Evolutionary conservation across 495 filamentous ascomycete genomes (phyloP).

Genomic region (Podospora conica): DNA sequence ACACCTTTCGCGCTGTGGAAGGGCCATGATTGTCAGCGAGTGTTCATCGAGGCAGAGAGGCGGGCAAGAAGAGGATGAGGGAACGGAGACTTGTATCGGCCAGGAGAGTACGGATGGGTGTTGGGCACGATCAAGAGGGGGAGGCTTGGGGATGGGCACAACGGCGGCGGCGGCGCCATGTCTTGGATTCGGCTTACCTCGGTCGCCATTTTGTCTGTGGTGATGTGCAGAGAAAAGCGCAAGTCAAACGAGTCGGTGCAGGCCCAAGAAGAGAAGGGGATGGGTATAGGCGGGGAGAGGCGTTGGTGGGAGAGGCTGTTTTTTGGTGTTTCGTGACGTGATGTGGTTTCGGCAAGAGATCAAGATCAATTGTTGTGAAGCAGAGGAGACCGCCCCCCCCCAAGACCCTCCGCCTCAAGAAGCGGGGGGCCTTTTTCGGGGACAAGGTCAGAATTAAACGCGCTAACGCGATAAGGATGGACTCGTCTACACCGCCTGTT

Average conservation of each 20-base stretch:
- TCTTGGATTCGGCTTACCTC: constrained; percentile 49
- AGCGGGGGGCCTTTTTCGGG: constrained; percentile 22
- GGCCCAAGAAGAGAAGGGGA: constrained; percentile 12
- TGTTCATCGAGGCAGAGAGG: background rate
- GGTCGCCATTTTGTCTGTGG: constrained; percentile 51
- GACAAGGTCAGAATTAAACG: constrained; percentile 17
- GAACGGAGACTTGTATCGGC: constrained; percentile 16
- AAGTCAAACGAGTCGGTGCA: constrained; percentile 23
- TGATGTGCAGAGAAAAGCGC: constrained; percentile 19
- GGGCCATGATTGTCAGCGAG: constrained; percentile 38
- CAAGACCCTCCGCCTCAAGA: constrained; percentile 13
- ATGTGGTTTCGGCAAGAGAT: constrained; percentile 20
- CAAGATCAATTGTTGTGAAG: constrained; percentile 23
- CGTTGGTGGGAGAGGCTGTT: constrained; percentile 17
- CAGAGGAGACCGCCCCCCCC: constrained; percentile 22
- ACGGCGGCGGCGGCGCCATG: constrained; percentile 2
- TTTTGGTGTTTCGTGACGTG: constrained; percentile 31
- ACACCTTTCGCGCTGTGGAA: constrained; percentile 76
- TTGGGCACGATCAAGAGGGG: constrained; percentile 19
- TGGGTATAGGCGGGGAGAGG: background rate
- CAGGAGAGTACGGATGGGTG: constrained; percentile 20
- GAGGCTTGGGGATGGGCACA: constrained; percentile 26
- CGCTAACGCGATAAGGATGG: constrained; percentile 25
- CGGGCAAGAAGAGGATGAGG: background rate
- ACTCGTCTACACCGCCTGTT: constrained; percentile 14